Evolutionary conservation across 495 filamentous ascomycete genomes (phyloP), one percentile per base, ranked within the genome.

Genomic region (Durotheca rogersii): DNA sequence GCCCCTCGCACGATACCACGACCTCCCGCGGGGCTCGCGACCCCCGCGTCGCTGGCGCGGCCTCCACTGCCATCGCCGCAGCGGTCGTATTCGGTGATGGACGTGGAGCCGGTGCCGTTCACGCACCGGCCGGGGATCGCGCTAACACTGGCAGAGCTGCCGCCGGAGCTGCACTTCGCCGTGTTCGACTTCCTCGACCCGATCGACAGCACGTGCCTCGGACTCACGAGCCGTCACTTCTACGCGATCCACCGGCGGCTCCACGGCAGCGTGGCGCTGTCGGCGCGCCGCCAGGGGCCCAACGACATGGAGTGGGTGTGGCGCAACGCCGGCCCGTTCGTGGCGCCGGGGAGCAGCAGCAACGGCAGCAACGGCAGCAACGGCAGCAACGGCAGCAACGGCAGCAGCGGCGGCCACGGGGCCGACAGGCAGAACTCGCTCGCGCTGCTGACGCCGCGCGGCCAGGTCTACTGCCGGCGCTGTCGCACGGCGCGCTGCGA

Each of bases 261-360:
- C 52, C 71, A 75, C 53, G 76, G 76, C 38, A 69, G 61, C 23
- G 69, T 79, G n/a, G 53, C 72, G 32, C 69, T 81, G 7, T 69
- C 70, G 17, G 64, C 68, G 5, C 68, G 75, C 16, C 74, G 76
- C 9, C 56, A 67, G 12, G 77, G 77, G 6, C 77, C 77, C 16
- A 81, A 81, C 61, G 70, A 76, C 37, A 71, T 79, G 42, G 77
- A 81, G 55, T 75, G 74, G 66, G 75, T 75, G 25, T 81, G 76
- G 76, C 70, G 75, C 41, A 55, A 75, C 16, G 68, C 76, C 4
- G 73, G 69, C 1, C 67, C 61, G 7, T 58, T 72, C 36, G 42
- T 68, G 31, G 35, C 51, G 19, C 14, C 29, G 16, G 14, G 35
- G 25, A 25, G 40, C 31, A 10, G 40, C 64, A 55, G 57, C 50